Evolutionary conservation across 768 basidiomycete species (phyloP).

Genomic region (Cystofilobasidium capitatum): DNA sequence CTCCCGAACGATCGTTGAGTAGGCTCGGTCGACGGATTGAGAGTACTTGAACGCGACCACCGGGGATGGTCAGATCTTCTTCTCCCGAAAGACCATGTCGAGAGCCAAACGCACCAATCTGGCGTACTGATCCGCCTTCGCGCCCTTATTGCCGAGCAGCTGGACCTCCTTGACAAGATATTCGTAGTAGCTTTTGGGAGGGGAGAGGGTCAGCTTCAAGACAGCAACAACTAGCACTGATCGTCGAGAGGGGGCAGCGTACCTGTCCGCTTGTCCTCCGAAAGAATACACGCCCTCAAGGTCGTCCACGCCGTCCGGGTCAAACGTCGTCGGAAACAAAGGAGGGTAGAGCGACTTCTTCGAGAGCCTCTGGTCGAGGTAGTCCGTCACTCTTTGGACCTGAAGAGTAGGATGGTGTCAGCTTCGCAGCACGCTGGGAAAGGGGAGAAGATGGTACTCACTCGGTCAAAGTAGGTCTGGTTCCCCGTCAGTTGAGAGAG

Average conservation of each 20-base stretch:
- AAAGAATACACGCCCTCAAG: constrained; percentile 38
- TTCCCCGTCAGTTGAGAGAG: constrained; percentile 40
- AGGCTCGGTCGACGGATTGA: constrained; percentile 37
- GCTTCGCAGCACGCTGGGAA: not conserved
- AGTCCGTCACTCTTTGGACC: constrained; percentile 41
- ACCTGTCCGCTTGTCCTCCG: constrained; percentile 34
- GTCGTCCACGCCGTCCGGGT: constrained; percentile 14
- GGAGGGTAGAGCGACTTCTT: constrained; percentile 31
- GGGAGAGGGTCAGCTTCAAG: not conserved
- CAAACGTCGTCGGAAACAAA: constrained; percentile 37
- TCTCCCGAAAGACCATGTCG: not conserved
- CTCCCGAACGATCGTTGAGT: constrained; percentile 35
- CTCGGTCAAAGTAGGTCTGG: constrained; percentile 39
- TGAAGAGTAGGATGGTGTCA: not conserved
- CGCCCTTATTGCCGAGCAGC: constrained; percentile 32
- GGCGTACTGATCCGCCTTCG: constrained; percentile 34
- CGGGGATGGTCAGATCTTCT: not conserved
- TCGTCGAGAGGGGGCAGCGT: too few relatives aligned
- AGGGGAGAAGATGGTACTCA: constrained; percentile 1
- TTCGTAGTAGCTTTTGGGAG: constrained; percentile 33
- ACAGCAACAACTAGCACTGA: not conserved
- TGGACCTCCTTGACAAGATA: constrained; percentile 44
- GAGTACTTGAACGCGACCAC: constrained; percentile 30
- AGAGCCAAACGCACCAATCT: constrained; percentile 29
- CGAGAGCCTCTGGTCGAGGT: constrained; percentile 34